Percentiles rank a stretch among this genome's conserved stretches.
Conservation (phyloP, 345 rosid species). For the Hibiscus tridactylites region DNA sequence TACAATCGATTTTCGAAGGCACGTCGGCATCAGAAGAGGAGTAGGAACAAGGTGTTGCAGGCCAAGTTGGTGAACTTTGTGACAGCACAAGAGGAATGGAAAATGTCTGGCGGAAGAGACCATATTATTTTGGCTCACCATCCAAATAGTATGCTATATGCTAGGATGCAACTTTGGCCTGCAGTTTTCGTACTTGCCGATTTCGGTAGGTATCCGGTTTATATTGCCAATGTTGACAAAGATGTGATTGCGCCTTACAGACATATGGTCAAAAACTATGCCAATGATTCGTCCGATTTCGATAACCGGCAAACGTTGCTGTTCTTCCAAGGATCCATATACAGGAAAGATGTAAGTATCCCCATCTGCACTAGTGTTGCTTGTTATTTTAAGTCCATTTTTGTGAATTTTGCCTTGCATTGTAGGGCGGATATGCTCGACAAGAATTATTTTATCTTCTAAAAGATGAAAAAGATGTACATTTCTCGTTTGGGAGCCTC, state of each 20-base stretch:
- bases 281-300: slow-evolving; percentile 57
- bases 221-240: slow-evolving; percentile 68
- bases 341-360: slow-evolving; percentile 81
- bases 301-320: slow-evolving; percentile 69
- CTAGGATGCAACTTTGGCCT: slow-evolving; percentile 69
- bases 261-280: slow-evolving; percentile 56
- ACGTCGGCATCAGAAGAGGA: slow-evolving; percentile 46
- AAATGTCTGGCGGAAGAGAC: slow-evolving; percentile 62
- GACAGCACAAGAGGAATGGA: slow-evolving; percentile 68
- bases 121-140: slow-evolving; percentile 90
- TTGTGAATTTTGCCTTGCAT: background rate
- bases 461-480: slow-evolving; percentile 74
- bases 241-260: slow-evolving; percentile 92
- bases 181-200: slow-evolving; percentile 80
- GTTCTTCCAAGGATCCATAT: slow-evolving; percentile 92
- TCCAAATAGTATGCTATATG: slow-evolving; percentile 80
- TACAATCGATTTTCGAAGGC: slow-evolving; percentile 68
- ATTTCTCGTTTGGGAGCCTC: slow-evolving; percentile 77
- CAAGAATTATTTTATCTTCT: slow-evolving; percentile 72
- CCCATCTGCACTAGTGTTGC: background rate
- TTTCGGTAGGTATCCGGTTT: slow-evolving; percentile 86
- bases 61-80: slow-evolving; percentile 55
- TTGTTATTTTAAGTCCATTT: no score
- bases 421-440: slow-evolving; percentile 77
- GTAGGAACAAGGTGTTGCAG: slow-evolving; percentile 54